phyloP scores from a whole-genome alignment of 768 basidiomycete species.

The Hortiboletus flavorubellus region DNA sequence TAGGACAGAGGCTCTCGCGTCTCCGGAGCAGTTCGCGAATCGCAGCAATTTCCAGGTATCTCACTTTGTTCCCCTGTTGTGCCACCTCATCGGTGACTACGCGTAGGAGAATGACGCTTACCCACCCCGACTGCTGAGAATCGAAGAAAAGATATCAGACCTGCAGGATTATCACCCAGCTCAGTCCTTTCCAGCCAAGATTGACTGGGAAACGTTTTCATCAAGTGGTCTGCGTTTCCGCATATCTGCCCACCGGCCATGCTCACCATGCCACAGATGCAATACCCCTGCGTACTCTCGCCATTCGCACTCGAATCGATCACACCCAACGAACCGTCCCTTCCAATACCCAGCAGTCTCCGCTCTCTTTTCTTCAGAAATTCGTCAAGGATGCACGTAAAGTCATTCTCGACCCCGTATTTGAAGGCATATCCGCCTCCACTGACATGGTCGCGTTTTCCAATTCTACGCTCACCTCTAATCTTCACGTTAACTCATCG shows the following conservation, averaged over 20 bases:
- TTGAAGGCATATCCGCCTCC: slow-evolving; percentile 22
- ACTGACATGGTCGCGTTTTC: slow-evolving; percentile 16
- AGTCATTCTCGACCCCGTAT: slow-evolving; percentile 47
- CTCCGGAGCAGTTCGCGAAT: slow-evolving; percentile 34
- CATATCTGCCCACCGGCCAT: not conserved
- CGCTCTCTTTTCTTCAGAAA: slow-evolving; percentile 53
- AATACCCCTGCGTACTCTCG: slow-evolving; percentile 47
- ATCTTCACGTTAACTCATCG: slow-evolving; percentile 21
- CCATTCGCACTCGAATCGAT: slow-evolving; percentile 36
- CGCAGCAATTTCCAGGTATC: slow-evolving; percentile 36
- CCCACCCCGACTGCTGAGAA: slow-evolving; percentile 30
- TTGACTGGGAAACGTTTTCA: slow-evolving; percentile 64
- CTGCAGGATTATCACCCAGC: slow-evolving; percentile 42
- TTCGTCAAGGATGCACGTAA: slow-evolving; percentile 53
- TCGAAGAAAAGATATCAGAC: slow-evolving; percentile 40
- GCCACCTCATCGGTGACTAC: slow-evolving; percentile 21
- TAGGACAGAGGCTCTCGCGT: slow-evolving; percentile 35
- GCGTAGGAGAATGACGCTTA: slow-evolving; percentile 11
- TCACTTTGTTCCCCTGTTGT: not conserved
- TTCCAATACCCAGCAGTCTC: slow-evolving; percentile 38
- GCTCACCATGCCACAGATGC: slow-evolving; percentile 43
- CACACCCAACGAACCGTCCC: slow-evolving; percentile 40
- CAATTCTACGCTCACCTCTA: slow-evolving; percentile 29
- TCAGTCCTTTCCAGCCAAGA: slow-evolving; percentile 40
- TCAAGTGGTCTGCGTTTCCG: slow-evolving; percentile 44